phyloP scores from a whole-genome alignment of 1,284 basidiomycete species.

The Mycena sp. region DNA sequence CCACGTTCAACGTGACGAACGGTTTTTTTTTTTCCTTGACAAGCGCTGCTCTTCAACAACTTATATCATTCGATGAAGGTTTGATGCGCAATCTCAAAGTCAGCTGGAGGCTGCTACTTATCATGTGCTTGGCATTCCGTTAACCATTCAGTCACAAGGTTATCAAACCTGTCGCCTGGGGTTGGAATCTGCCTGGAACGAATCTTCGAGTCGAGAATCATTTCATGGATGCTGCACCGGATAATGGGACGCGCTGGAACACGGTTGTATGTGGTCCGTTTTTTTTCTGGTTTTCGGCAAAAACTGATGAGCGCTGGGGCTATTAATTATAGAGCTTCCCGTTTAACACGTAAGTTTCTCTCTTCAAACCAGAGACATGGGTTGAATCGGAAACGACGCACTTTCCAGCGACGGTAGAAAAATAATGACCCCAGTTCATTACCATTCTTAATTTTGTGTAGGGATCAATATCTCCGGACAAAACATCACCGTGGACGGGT shows the following conservation, averaged over 20 bases:
- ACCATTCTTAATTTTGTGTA: neutral
- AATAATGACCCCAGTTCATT: neutral
- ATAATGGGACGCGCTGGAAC: slow-evolving; percentile 49
- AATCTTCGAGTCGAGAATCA: slow-evolving; percentile 55
- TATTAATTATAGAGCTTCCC: slow-evolving; percentile 52
- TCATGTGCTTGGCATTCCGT: too few relatives aligned
- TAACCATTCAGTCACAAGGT: slow-evolving; percentile 42
- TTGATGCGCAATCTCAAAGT: slow-evolving; percentile 21
- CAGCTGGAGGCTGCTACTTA: neutral
- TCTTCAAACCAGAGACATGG: neutral
- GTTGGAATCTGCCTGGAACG: slow-evolving; percentile 53
- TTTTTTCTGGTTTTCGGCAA: neutral
- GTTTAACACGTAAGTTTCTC: slow-evolving; percentile 53
- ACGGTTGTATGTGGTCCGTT: slow-evolving; percentile 41
- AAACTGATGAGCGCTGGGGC: slow-evolving; percentile 6
- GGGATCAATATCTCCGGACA: slow-evolving; percentile 55
- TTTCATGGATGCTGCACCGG: slow-evolving; percentile 54
- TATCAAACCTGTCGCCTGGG: slow-evolving; percentile 62
- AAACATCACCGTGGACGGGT: slow-evolving; percentile 55
- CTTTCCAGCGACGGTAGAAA: slow-evolving; percentile 28
- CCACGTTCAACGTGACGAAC: slow-evolving; percentile 56
- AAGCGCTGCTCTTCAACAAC: neutral
- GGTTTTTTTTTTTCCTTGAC: slow-evolving; percentile 34
- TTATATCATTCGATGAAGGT: neutral
- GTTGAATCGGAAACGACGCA: neutral